Evolutionary conservation across 768 basidiomycete genomes (phyloP).

Genomic region (Boletus subparvulus): DNA sequence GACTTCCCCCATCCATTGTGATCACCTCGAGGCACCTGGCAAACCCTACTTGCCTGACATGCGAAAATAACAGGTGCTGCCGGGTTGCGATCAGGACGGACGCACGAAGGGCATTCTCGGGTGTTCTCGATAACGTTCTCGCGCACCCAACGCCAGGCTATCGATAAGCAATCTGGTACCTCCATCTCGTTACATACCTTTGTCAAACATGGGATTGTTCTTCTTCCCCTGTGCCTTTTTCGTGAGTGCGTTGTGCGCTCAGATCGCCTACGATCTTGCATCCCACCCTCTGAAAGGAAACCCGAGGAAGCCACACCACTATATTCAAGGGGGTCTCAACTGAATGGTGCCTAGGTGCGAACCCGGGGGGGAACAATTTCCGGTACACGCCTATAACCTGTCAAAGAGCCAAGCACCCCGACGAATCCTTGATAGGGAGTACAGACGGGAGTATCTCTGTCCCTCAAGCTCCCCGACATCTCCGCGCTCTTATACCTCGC

Average conservation of each 20-base stretch:
- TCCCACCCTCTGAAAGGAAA: constrained; percentile 10
- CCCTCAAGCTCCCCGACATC: background rate
- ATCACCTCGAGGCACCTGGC: background rate
- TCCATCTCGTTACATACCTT: background rate
- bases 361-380: background rate
- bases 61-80: background rate
- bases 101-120: background rate
- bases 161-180: background rate
- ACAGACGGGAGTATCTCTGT: background rate
- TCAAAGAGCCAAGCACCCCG: background rate
- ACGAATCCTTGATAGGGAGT: background rate
- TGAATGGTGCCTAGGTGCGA: background rate
- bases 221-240: constrained; percentile 14
- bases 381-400: background rate
- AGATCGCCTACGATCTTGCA: background rate
- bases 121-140: background rate
- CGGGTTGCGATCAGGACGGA: background rate
- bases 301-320: background rate
- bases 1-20: background rate
- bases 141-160: background rate
- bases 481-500: constrained; percentile 13
- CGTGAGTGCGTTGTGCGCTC: background rate
- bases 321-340: background rate
- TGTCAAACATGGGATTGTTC: background rate
- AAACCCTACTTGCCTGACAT: background rate